Evolutionary conservation across 129 eudicot genomes (phyloP).

Genomic region (Calendula officinalis): DNA sequence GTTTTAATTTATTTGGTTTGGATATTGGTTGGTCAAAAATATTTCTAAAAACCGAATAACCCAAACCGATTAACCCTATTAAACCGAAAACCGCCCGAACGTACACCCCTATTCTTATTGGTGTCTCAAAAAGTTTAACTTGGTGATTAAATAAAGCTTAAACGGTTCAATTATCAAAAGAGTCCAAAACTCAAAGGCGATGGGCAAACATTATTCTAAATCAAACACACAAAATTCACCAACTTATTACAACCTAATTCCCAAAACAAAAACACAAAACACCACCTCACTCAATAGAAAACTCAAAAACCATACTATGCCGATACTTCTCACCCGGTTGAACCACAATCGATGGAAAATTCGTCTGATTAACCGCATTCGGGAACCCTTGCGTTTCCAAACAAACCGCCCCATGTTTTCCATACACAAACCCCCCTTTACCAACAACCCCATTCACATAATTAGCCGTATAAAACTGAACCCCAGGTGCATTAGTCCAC

Average conservation of each 20-base stretch:
- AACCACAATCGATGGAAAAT: constrained; percentile 69
- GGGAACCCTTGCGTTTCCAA: constrained; percentile 94
- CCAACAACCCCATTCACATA: constrained; percentile 66
- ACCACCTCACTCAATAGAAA: constrained; percentile 48
- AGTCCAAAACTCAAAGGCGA: background rate
- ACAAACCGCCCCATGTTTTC: constrained; percentile 73
- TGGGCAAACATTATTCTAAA: background rate
- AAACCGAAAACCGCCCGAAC: too few species aligned
- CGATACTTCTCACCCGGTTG: constrained; percentile 68
- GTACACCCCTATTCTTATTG: too few species aligned
- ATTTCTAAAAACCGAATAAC: too few species aligned
- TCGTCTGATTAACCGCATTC: constrained; percentile 57
- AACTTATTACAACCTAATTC: background rate
- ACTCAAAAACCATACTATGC: constrained; percentile 82
- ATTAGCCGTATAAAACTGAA: constrained; percentile 93
- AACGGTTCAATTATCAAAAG: background rate
- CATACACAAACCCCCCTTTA: constrained; percentile 78
- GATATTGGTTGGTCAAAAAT: too few species aligned
- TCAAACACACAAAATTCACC: background rate
- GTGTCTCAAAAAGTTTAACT: too few species aligned
- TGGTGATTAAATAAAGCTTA: background rate
- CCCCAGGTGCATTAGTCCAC: constrained; percentile 92
- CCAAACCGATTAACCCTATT: too few species aligned
- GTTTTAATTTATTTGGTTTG: too few species aligned
- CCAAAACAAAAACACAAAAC: background rate